phyloP scores from a whole-genome alignment of 139 green algal species.

The Chlorella sp. region DNA sequence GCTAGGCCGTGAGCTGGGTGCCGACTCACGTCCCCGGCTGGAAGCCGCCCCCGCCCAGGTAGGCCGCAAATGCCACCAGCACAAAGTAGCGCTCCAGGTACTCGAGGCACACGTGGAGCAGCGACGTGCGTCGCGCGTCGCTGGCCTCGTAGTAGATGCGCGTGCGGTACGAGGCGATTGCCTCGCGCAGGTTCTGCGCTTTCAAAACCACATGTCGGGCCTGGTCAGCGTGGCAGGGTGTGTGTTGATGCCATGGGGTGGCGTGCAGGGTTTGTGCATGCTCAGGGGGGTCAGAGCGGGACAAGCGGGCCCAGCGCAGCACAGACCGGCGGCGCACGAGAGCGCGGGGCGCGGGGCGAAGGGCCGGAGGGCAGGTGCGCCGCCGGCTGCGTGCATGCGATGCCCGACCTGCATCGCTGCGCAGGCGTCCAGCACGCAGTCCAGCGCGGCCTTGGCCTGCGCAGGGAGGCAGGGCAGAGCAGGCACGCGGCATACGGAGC shows the following conservation, averaged over 20 bases:
- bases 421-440: slow-evolving; percentile 82
- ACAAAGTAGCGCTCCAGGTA: slow-evolving; percentile 86
- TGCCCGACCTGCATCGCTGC: slow-evolving; percentile 66
- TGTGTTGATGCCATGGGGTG: not conserved
- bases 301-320: no score
- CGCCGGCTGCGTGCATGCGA: no score
- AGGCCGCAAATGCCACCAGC: slow-evolving; percentile 86
- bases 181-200: slow-evolving; percentile 86
- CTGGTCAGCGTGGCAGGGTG: not conserved
- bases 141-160: slow-evolving; percentile 79
- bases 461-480: no score
- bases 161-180: slow-evolving; percentile 81
- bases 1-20: no score
- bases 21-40: no score
- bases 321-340: no score
- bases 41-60: slow-evolving; percentile 72
- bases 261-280: no score
- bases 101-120: slow-evolving; percentile 84
- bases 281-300: no score
- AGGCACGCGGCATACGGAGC: no score
- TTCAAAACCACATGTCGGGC: not conserved
- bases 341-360: no score
- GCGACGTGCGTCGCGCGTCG: slow-evolving; percentile 73
- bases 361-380: no score
- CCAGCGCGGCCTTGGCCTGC: slow-evolving; percentile 70